Evolutionary conservation across 2,329 filamentous ascomycete genomes (phyloP).

Genomic region (Fusarium palustre): DNA sequence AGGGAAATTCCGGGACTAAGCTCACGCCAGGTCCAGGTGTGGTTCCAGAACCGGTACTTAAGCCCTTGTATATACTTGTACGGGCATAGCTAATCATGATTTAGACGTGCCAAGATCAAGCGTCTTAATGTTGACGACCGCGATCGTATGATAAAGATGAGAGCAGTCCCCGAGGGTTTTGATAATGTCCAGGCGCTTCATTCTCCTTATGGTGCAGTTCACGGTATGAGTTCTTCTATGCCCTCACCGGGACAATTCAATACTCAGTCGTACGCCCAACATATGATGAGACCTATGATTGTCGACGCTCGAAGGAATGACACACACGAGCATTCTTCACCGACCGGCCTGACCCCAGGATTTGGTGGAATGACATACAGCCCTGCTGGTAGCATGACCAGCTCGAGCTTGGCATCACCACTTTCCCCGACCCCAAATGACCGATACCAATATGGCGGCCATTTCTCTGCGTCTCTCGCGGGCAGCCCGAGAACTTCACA

Average conservation of each 20-base stretch:
- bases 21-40: slow-evolving; percentile 94
- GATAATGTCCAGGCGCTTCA: slow-evolving; percentile 77
- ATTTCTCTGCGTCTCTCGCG: slow-evolving; percentile 61
- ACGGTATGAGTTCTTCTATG: slow-evolving; percentile 62
- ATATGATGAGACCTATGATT: slow-evolving; percentile 75
- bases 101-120: slow-evolving; percentile 77
- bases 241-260: slow-evolving; percentile 63
- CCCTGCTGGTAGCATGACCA: slow-evolving; percentile 62
- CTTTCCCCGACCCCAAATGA: slow-evolving; percentile 67
- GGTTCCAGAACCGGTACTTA: slow-evolving; percentile 94
- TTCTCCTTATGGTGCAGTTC: slow-evolving; percentile 73
- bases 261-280: slow-evolving; percentile 64
- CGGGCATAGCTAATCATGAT: slow-evolving; percentile 25
- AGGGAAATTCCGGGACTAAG: slow-evolving; percentile 92
- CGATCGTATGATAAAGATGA: slow-evolving; percentile 78
- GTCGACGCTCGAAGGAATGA: slow-evolving; percentile 74
- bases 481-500: slow-evolving; percentile 63
- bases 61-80: background rate
- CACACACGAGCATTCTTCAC: slow-evolving; percentile 74
- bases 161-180: slow-evolving; percentile 76
- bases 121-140: slow-evolving; percentile 76
- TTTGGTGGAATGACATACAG: slow-evolving; percentile 76
- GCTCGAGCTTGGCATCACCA: slow-evolving; percentile 68
- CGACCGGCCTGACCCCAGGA: slow-evolving; percentile 73
- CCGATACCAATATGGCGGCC: slow-evolving; percentile 64